phyloP scores from a whole-genome alignment of 163 green algal species.

The Botryococcus braunii region DNA sequence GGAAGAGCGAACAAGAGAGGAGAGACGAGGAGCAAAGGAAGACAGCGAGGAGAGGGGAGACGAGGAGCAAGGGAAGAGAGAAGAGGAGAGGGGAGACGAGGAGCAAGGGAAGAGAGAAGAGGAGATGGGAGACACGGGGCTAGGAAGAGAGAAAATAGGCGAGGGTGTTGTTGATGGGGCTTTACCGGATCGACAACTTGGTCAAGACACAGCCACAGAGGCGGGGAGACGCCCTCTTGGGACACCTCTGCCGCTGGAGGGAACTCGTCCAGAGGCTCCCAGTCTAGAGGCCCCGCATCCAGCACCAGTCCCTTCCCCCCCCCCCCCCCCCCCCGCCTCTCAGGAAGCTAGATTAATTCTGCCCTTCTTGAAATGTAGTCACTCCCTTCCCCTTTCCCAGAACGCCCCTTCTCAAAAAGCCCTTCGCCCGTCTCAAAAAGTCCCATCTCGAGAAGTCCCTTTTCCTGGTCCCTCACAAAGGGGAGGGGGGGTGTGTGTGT shows the following conservation, averaged over 20 bases:
- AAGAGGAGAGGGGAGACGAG: too few relatives aligned
- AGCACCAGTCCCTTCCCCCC: constrained; percentile 62
- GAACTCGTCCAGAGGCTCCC: constrained; percentile 24
- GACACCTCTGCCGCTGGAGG: neutral
- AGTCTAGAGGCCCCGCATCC: constrained; percentile 60
- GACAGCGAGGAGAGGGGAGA: too few relatives aligned
- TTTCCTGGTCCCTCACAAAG: neutral
- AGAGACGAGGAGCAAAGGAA: too few relatives aligned
- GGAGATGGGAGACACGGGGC: too few relatives aligned
- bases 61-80: too few relatives aligned
- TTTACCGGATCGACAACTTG: constrained; percentile 84
- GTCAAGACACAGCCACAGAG: constrained; percentile 91
- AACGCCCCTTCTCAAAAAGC: neutral
- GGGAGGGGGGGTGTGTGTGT: neutral
- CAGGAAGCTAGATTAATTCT: neutral
- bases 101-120: too few relatives aligned
- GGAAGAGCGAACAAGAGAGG: too few relatives aligned
- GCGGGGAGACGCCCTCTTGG: constrained; percentile 13
- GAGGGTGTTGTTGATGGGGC: too few relatives aligned
- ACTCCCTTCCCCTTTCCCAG: neutral
- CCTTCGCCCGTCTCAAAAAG: neutral
- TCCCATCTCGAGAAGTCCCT: neutral
- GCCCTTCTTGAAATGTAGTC: neutral
- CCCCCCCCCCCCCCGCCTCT: neutral
- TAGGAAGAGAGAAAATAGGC: too few relatives aligned